phyloP scores from a whole-genome alignment of 2,329 filamentous ascomycete species.

The Macrophomina pseudophaseolina region DNA sequence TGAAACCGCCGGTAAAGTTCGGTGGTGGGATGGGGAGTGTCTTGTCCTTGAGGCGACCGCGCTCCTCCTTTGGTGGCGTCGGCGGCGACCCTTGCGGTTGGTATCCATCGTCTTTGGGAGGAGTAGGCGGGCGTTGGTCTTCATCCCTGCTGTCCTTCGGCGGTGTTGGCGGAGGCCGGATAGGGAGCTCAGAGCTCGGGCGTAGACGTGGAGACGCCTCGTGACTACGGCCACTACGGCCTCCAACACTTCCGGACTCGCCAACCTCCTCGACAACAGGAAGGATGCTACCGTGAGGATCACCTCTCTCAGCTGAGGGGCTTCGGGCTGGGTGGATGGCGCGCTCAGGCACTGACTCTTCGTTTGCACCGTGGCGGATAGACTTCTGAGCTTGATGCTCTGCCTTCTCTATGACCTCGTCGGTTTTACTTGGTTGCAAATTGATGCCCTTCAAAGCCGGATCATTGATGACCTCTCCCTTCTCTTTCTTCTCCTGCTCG shows the following conservation, averaged over 20 bases:
- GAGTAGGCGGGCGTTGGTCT: constrained; percentile 43
- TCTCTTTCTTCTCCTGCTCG: constrained; percentile 57
- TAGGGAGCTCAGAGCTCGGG: constrained; percentile 31
- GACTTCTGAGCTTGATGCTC: constrained; percentile 68
- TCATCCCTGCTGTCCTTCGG: constrained; percentile 45
- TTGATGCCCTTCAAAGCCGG: constrained; percentile 47
- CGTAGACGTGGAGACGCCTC: constrained; percentile 25
- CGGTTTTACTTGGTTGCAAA: constrained; percentile 50
- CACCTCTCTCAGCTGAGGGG: constrained; percentile 61
- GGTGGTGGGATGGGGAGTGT: constrained; percentile 40
- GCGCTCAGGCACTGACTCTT: constrained; percentile 66
- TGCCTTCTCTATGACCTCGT: constrained; percentile 62
- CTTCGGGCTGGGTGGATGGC: constrained; percentile 64
- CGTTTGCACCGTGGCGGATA: constrained; percentile 51
- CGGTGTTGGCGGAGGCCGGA: constrained; percentile 51
- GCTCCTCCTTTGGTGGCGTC: constrained; percentile 47
- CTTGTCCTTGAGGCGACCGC: constrained; percentile 39
- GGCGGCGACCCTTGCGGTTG: constrained; percentile 39
- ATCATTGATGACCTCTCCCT: constrained; percentile 41
- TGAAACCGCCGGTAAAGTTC: constrained; percentile 15
- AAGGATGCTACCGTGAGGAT: constrained; percentile 64
- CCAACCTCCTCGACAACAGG: constrained; percentile 91
- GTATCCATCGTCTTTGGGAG: constrained; percentile 42
- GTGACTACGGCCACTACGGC: constrained; percentile 53
- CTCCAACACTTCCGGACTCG: constrained; percentile 72